Percentiles rank a stretch among this genome's conserved stretches.
phyloP scores from a whole-genome alignment of 768 basidiomycete species.

The Tremella yokohamensis region DNA sequence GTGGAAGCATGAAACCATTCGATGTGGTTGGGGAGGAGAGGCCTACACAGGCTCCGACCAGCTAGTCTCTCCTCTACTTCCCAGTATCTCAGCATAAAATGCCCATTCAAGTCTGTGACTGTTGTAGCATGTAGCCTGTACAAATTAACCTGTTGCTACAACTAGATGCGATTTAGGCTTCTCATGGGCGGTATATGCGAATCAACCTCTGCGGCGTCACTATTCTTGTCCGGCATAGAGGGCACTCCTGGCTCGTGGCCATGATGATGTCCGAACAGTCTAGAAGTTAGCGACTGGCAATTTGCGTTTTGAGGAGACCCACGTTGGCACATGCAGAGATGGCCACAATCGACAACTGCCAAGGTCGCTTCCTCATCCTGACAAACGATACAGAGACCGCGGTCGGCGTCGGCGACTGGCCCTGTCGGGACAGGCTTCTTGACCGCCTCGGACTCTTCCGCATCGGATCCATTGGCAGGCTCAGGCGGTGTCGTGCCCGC shows the following conservation, averaged over 20 bases:
- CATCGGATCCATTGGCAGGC: slow-evolving; percentile 3
- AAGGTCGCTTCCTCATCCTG: slow-evolving; percentile 93
- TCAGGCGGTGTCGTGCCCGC: slow-evolving; percentile 12
- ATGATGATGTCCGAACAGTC: slow-evolving; percentile 50
- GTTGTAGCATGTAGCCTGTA: neutral
- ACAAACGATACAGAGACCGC: slow-evolving; percentile 83
- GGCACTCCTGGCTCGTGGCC: slow-evolving; percentile 74
- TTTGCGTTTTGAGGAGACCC: slow-evolving; percentile 6
- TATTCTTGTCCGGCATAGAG: slow-evolving; percentile 70
- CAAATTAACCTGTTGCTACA: slow-evolving; percentile 3
- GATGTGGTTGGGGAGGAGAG: too few species aligned
- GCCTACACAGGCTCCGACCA: too few species aligned
- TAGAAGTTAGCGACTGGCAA: slow-evolving; percentile 1
- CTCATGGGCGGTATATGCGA: neutral
- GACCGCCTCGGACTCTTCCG: slow-evolving; percentile 1
- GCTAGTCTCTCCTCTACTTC: too few species aligned
- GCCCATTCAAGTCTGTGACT: neutral
- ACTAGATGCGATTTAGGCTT: neutral
- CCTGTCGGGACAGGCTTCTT: slow-evolving; percentile 42
- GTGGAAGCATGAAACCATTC: too few species aligned
- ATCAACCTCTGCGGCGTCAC: slow-evolving; percentile 31
- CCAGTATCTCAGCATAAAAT: too few species aligned
- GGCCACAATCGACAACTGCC: slow-evolving; percentile 90
- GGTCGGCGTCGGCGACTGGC: slow-evolving; percentile 49
- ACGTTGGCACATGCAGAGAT: slow-evolving; percentile 47